Evolutionary conservation across 106 monocot species (phyloP), one percentile per base, ranked within the genome.

Genomic region (Dendrobium officinale): DNA sequence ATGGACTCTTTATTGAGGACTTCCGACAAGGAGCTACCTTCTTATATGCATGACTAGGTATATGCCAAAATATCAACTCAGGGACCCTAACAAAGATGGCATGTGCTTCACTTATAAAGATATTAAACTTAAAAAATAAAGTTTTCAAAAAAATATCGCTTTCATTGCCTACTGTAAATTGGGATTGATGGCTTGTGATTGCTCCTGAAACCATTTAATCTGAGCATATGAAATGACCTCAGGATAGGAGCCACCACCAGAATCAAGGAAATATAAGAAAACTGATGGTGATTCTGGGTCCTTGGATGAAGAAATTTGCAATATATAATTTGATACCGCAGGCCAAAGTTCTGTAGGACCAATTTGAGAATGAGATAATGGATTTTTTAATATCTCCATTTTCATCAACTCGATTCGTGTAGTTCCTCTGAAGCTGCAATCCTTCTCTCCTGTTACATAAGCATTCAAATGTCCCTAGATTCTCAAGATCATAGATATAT

Each of bases 171-270:
- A 93, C 96, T 67, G 85, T 67, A 77, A 81, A 79, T 92, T 55
- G 51, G 93, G 92, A 83, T 96, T 96, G 22, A 93, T 78, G 20
- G 31, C 33, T 47, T 85, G 58, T 27, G 96, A 87, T 55, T 83
- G 84, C 29, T 49, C 77, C 67, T 88, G 42, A 70, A 96, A 90
- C 96, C 96, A 93, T 73, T 75, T 77, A 24, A 70, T 87, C 79
- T 96, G 96, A 80, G 93, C 85, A 86, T 70, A 81, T 33, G 96
- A 93, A 87, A 96, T 90, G 31, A 96, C 85, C 81, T 96, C 90
- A 20, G 96, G 96, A 61, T 92, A 96, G 77, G 93, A 86, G 1
- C 96, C 96, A 42, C 96, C 96, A 80, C 96, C 96, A 54, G 96
- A 96, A 80, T 96, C 96, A 59, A 96, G 86, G 42, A 96, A 96